Evolutionary conservation across 768 basidiomycete species (phyloP).

Genomic region (Cystoderma amianthinum): DNA sequence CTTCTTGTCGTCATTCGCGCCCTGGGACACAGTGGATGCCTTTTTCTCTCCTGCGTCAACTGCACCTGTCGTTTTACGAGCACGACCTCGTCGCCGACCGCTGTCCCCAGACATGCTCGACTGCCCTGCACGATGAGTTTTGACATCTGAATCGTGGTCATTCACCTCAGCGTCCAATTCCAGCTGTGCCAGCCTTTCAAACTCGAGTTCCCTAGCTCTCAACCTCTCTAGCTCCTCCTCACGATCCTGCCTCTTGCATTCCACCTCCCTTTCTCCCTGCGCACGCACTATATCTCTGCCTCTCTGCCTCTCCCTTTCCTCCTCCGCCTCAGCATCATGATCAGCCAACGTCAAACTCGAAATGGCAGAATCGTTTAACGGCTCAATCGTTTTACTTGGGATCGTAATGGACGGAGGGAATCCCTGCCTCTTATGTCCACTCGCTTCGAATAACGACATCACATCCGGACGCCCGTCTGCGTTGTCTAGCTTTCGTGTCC

Average conservation of each 20-base stretch:
- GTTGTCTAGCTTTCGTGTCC: slow-evolving; percentile 47
- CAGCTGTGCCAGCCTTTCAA: too few species aligned
- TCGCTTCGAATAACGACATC: slow-evolving; percentile 19
- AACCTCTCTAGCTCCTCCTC: slow-evolving; percentile 13
- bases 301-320: slow-evolving; percentile 10
- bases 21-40: neutral
- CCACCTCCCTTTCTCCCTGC: too few species aligned
- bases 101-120: slow-evolving; percentile 18
- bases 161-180: too few species aligned
- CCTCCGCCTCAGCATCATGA: slow-evolving; percentile 15
- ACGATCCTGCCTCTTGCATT: too few species aligned
- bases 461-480: slow-evolving; percentile 23
- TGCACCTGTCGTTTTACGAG: neutral
- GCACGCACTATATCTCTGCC: too few species aligned
- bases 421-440: too few species aligned
- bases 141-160: slow-evolving; percentile 31
- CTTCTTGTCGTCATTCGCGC: slow-evolving; percentile 3
- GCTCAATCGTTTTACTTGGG: slow-evolving; percentile 24
- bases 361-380: slow-evolving; percentile 42
- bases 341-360: slow-evolving; percentile 46
- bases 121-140: slow-evolving; percentile 28
- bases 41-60: slow-evolving; percentile 10
- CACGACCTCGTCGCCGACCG: too few species aligned
- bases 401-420: slow-evolving; percentile 26
- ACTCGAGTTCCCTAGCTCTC: too few species aligned